A percentile compares a stretch with the other conserved stretches of the same genome.
These are phyloP conservation scores for Cicer cuneatum DNA, from an alignment of 306 rosid species.

Conservation along the genomic window DNA sequence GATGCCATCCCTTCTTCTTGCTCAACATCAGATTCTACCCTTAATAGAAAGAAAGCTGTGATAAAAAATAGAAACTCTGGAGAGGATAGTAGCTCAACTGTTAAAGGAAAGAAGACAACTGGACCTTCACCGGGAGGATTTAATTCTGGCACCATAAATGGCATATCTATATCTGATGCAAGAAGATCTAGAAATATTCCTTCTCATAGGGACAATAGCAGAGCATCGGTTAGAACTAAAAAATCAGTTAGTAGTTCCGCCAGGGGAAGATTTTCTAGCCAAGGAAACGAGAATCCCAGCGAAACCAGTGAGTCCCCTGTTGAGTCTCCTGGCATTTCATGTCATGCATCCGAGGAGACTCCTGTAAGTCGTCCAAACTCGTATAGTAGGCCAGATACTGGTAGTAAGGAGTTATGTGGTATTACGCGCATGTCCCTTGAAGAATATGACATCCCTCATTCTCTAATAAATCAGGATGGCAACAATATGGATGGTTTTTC, in stretches of 20 bases:
- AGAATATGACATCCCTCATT: slow-evolving; percentile 51
- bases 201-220: slow-evolving; percentile 55
- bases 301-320: slow-evolving; percentile 45
- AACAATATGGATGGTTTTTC: slow-evolving; percentile 63
- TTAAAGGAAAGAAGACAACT: slow-evolving; percentile 64
- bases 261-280: slow-evolving; percentile 58
- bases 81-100: slow-evolving; percentile 73
- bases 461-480: slow-evolving; percentile 53
- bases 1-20: slow-evolving; percentile 59
- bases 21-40: slow-evolving; percentile 60
- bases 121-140: slow-evolving; percentile 53
- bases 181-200: slow-evolving; percentile 59
- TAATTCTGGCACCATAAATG: slow-evolving; percentile 52
- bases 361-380: slow-evolving; percentile 50
- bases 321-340: slow-evolving; percentile 49
- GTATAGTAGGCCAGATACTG: slow-evolving; percentile 52
- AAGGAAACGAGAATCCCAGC: slow-evolving; percentile 47
- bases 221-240: slow-evolving; percentile 61
- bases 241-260: slow-evolving; percentile 51
- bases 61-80: slow-evolving; percentile 54
- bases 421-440: slow-evolving; percentile 47
- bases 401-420: slow-evolving; percentile 46
- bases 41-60: slow-evolving; percentile 52
- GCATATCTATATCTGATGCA: slow-evolving; percentile 67
- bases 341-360: slow-evolving; percentile 47